Conservation (phyloP, 257 asterid genomes). For the Eustoma russellianum region DNA sequence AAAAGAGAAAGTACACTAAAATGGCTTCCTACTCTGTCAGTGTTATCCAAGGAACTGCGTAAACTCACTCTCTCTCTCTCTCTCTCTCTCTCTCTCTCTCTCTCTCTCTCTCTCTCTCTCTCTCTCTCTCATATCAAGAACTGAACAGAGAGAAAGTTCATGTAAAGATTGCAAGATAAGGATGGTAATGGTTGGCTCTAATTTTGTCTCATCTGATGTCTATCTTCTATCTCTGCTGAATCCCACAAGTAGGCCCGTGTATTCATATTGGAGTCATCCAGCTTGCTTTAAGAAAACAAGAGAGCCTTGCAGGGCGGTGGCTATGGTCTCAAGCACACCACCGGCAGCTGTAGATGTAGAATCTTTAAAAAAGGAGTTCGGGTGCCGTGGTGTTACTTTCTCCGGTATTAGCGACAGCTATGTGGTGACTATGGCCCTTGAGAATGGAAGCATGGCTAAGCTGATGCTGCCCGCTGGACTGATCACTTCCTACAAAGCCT, state of each 20-base stretch:
- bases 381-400: slow-evolving; percentile 39
- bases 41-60: slow-evolving; percentile 8
- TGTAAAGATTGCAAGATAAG: slow-evolving; percentile 1
- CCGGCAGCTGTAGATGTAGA: slow-evolving; percentile 11
- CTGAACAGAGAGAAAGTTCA: neutral
- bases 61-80: too few relatives aligned
- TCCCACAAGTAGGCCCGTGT: slow-evolving; percentile 6
- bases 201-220: slow-evolving; percentile 13
- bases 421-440: slow-evolving; percentile 45
- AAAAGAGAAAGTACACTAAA: neutral
- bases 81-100: too few relatives aligned
- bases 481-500: slow-evolving; percentile 64
- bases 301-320: slow-evolving; percentile 24
- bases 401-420: slow-evolving; percentile 34
- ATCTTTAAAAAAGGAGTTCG: slow-evolving; percentile 31
- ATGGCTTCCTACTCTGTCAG: neutral
- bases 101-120: too few relatives aligned
- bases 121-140: neutral
- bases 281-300: slow-evolving; percentile 11
- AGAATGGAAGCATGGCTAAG: slow-evolving; percentile 44
- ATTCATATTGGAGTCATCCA: slow-evolving; percentile 1
- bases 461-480: slow-evolving; percentile 78
- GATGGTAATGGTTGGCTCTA: slow-evolving; percentile 21
- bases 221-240: slow-evolving; percentile 11
- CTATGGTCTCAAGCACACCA: slow-evolving; percentile 18